Evolutionary conservation across 192 early-diverging fungal genomes (phyloP).

Genomic region (Pilaira anomala): DNA sequence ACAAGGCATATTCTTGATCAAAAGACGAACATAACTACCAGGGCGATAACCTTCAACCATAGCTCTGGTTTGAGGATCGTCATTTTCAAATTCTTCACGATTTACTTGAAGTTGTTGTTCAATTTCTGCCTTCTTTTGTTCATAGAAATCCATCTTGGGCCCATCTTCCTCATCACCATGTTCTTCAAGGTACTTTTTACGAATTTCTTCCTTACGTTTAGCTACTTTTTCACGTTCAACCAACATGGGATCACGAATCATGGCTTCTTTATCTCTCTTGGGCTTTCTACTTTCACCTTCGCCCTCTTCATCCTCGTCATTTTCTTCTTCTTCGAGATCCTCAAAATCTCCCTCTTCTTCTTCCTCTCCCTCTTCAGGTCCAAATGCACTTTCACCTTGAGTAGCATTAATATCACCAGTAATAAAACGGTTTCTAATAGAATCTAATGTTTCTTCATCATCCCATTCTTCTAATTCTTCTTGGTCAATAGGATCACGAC

Average conservation of each 20-base stretch:
- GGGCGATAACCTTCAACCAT: constrained; percentile 91
- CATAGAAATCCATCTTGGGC: constrained; percentile 75
- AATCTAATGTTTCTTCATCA: constrained; percentile 60
- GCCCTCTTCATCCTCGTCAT: constrained; percentile 62
- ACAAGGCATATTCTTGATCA: constrained; percentile 86
- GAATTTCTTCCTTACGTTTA: constrained; percentile 84
- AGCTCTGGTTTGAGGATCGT: constrained; percentile 66
- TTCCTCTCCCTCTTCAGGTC: constrained; percentile 50
- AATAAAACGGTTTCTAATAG: constrained; percentile 73
- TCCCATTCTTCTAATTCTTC: constrained; percentile 69
- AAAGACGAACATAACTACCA: constrained; percentile 89
- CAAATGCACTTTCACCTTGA: constrained; percentile 16
- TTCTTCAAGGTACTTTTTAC: constrained; percentile 91
- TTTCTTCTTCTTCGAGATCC: constrained; percentile 64
- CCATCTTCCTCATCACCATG: constrained; percentile 74
- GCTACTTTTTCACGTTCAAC: constrained; percentile 65
- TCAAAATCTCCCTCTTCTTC: constrained; percentile 76
- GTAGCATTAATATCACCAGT: constrained; percentile 56
- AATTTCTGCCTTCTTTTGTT: constrained; percentile 86
- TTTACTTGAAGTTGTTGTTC: constrained; percentile 81
- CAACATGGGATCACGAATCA: constrained; percentile 43
- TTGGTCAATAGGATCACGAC: constrained; percentile 54
- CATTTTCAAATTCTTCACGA: constrained; percentile 83
- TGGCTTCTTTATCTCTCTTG: constrained; percentile 35
- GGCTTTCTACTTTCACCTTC: constrained; percentile 25